Percentiles rank a stretch among this genome's conserved stretches.
These are phyloP conservation scores for Royoungia palumana DNA, from an alignment of 768 basidiomycete species.

Conservation along the genomic window DNA sequence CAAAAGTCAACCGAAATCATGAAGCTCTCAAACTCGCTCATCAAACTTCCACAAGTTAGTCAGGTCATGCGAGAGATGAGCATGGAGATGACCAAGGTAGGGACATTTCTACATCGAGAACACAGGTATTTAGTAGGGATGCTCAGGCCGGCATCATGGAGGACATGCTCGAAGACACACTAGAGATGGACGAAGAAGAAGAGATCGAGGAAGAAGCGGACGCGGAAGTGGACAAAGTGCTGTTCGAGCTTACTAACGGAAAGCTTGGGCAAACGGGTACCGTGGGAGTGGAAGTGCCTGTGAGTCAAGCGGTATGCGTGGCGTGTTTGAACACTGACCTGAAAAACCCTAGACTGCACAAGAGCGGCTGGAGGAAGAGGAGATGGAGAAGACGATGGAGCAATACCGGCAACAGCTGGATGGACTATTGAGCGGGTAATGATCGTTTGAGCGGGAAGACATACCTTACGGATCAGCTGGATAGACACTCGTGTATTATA, in stretches of 20 bases:
- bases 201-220: conserved; percentile 96
- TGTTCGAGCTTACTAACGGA: conserved; percentile 93
- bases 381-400: conserved; percentile 86
- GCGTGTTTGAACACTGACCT: conserved; percentile 6
- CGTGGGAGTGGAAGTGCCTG: conserved; percentile 71
- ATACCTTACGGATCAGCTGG: conserved; percentile 14
- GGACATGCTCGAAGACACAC: conserved; percentile 94
- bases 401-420: conserved; percentile 87
- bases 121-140: conserved; percentile 5
- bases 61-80: conserved; percentile 96
- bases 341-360: conserved; percentile 46
- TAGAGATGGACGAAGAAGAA: conserved; percentile 91
- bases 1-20: conserved; percentile 99
- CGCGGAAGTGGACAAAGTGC: conserved; percentile 93
- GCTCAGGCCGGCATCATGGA: conserved; percentile 93
- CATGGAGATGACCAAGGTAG: conserved; percentile 98
- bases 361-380: conserved; percentile 69
- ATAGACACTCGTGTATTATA: conserved; percentile 12
- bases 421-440: conserved; percentile 64
- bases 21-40: conserved; percentile 91
- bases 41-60: conserved; percentile 90
- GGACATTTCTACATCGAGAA: conserved; percentile 10
- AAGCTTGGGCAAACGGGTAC: conserved; percentile 86
- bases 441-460: not conserved
- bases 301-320: conserved; percentile 38